Percentiles rank a stretch among this genome's conserved stretches.
Conservation (phyloP, 768 basidiomycete genomes). For the Calocera cornea region DNA sequence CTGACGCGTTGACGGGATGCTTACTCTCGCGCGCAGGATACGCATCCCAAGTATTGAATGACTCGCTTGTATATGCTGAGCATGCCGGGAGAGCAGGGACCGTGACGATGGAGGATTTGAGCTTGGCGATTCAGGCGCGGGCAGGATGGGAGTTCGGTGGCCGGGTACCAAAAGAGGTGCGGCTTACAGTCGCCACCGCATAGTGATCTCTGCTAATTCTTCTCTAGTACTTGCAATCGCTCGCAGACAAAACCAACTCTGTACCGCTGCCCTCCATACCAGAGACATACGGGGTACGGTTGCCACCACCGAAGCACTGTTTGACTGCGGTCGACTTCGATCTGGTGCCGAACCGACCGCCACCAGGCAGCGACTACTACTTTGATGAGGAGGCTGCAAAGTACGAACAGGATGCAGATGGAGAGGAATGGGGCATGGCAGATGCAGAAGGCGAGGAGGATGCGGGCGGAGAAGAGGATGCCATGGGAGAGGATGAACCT, state of each 20-base stretch:
- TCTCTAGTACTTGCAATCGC: slow-evolving; percentile 55
- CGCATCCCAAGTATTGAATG: slow-evolving; percentile 67
- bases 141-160: slow-evolving; percentile 91
- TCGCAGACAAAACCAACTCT: slow-evolving; percentile 73
- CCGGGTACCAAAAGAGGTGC: slow-evolving; percentile 75
- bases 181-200: slow-evolving; percentile 14
- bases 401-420: slow-evolving; percentile 64
- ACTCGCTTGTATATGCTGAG: slow-evolving; percentile 77
- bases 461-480: slow-evolving; percentile 5
- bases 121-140: slow-evolving; percentile 70
- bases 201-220: background rate
- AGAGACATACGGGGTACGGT: slow-evolving; percentile 73
- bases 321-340: slow-evolving; percentile 76
- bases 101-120: slow-evolving; percentile 71
- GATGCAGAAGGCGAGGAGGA: slow-evolving; percentile 13
- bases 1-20: background rate
- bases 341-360: slow-evolving; percentile 66
- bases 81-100: slow-evolving; percentile 68
- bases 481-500: slow-evolving; percentile 1
- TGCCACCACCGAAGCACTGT: slow-evolving; percentile 52
- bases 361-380: slow-evolving; percentile 48
- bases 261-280: slow-evolving; percentile 70
- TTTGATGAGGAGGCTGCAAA: slow-evolving; percentile 67
- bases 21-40: slow-evolving; percentile 28
- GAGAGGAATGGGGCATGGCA: slow-evolving; percentile 43